Conservation (phyloP, 768 basidiomycete genomes). For the Cystofilobasidium capitatum region DNA sequence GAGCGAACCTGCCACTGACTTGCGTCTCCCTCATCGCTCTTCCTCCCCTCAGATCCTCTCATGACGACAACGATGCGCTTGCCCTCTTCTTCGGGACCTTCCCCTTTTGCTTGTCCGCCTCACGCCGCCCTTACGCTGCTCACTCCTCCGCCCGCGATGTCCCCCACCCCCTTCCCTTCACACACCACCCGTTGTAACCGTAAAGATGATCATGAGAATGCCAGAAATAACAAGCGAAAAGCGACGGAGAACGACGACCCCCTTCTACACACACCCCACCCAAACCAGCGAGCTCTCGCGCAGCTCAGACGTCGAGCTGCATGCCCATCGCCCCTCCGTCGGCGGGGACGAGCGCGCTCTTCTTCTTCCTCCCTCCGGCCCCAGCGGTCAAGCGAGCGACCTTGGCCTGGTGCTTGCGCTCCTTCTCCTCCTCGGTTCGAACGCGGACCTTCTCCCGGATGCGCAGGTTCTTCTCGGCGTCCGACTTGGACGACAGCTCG, state of each 20-base stretch:
- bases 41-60: neutral
- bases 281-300: neutral
- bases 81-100: too few relatives aligned
- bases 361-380: slow-evolving; percentile 40
- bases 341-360: slow-evolving; percentile 65
- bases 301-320: slow-evolving; percentile 39
- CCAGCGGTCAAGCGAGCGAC: slow-evolving; percentile 40
- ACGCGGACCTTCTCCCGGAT: slow-evolving; percentile 69
- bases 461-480: slow-evolving; percentile 45
- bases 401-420: slow-evolving; percentile 41
- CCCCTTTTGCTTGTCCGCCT: too few relatives aligned
- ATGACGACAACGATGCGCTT: neutral
- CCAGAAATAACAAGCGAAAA: too few relatives aligned
- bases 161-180: too few relatives aligned
- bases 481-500: slow-evolving; percentile 38
- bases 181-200: too few relatives aligned
- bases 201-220: too few relatives aligned
- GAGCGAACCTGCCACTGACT: too few relatives aligned
- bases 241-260: too few relatives aligned
- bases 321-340: slow-evolving; percentile 85
- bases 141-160: too few relatives aligned
- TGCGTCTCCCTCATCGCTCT: too few relatives aligned
- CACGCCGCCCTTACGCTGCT: too few relatives aligned
- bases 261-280: neutral
- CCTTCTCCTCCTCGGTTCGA: slow-evolving; percentile 32